A percentile compares a stretch with the other conserved stretches of the same genome.
Evolutionary conservation across 768 basidiomycete genomes (phyloP).

Genomic region (Suillus americanus): DNA sequence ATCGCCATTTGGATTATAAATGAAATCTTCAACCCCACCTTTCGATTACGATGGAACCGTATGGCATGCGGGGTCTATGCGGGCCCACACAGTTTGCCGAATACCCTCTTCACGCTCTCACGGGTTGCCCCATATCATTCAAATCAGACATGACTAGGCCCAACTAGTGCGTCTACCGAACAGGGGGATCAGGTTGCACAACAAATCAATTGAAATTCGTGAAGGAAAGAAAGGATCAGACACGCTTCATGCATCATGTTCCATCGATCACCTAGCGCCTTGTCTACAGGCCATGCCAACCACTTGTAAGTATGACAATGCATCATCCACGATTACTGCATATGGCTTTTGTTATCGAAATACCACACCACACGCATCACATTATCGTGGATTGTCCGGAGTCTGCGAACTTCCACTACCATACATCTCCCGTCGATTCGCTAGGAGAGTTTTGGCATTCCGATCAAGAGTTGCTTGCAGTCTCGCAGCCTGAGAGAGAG

Average conservation of each 20-base stretch:
- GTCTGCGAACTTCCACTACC: constrained; percentile 20
- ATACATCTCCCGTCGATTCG: constrained; percentile 25
- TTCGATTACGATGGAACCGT: not conserved
- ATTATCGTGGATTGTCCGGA: constrained; percentile 17
- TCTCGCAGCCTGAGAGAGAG: constrained; percentile 56
- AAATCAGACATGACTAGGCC: not conserved
- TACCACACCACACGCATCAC: constrained; percentile 9
- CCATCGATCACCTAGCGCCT: not conserved
- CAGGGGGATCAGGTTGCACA: not conserved
- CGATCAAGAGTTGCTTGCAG: constrained; percentile 64
- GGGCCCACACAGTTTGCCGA: not conserved
- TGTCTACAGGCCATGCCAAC: not conserved
- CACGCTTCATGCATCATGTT: not conserved
- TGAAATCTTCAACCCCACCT: not conserved
- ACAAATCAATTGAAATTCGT: not conserved
- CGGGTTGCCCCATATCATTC: not conserved
- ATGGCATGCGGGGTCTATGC: no score
- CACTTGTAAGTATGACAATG: constrained; percentile 17
- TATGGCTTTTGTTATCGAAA: constrained; percentile 17
- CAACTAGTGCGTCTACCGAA: not conserved
- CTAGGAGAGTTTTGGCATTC: constrained; percentile 31
- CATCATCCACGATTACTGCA: constrained; percentile 17
- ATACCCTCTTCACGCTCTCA: not conserved
- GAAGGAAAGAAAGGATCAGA: not conserved
- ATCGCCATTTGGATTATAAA: not conserved